phyloP scores from a whole-genome alignment of 2,329 filamentous ascomycete species.

The Curvularia eragrostidis region DNA sequence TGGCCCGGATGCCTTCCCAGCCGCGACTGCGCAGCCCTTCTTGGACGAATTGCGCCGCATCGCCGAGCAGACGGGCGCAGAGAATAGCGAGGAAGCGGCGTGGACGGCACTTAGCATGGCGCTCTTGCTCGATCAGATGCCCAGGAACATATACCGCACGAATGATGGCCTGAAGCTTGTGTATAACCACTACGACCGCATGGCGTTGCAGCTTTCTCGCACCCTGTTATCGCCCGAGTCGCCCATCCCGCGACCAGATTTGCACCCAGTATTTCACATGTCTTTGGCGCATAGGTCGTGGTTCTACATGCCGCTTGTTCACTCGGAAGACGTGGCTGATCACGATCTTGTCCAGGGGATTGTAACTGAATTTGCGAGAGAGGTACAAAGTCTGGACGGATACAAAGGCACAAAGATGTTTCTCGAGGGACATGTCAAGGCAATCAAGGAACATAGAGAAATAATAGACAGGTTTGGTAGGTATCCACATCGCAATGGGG shows the following conservation, averaged over 20 bases:
- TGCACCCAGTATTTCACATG: constrained; percentile 36
- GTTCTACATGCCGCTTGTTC: constrained; percentile 67
- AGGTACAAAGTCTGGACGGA: constrained; percentile 39
- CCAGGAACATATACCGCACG: constrained; percentile 67
- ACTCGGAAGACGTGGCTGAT: constrained; percentile 59
- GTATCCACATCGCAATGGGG: constrained; percentile 65
- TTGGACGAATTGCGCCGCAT: constrained; percentile 41
- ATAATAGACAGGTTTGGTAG: constrained; percentile 63
- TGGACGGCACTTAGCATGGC: constrained; percentile 58
- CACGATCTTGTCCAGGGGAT: constrained; percentile 53
- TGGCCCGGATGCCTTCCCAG: constrained; percentile 41
- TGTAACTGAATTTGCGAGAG: constrained; percentile 42
- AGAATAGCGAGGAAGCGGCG: constrained; percentile 33
- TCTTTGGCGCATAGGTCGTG: constrained; percentile 57
- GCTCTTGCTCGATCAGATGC: constrained; percentile 68
- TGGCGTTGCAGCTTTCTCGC: constrained; percentile 57
- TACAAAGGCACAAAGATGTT: constrained; percentile 40
- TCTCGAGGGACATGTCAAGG: constrained; percentile 43
- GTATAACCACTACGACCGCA: constrained; percentile 64
- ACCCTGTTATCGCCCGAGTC: constrained; percentile 43
- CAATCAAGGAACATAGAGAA: constrained; percentile 57
- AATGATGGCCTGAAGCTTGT: constrained; percentile 52
- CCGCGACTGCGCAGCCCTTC: constrained; percentile 49
- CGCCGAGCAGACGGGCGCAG: constrained; percentile 6
- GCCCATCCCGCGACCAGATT: constrained; percentile 35